A percentile compares a stretch with the other conserved stretches of the same genome.
These are phyloP conservation scores for Metarhizium sp. DNA, from an alignment of 2,329 filamentous ascomycete genomes.

Conservation along the genomic window DNA sequence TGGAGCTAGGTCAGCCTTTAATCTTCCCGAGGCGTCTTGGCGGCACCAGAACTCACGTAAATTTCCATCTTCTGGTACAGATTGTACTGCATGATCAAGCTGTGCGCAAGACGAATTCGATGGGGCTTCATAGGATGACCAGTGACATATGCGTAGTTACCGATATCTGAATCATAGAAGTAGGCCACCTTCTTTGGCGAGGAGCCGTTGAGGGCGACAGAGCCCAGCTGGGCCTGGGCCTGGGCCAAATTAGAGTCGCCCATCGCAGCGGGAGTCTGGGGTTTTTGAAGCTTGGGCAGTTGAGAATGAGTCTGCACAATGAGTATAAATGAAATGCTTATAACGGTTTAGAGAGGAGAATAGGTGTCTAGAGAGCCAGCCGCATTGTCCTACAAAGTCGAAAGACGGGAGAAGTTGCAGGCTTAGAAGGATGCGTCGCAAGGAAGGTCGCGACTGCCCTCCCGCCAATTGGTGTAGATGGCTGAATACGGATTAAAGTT, in stretches of 20 bases:
- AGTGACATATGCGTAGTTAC: slow-evolving; percentile 94
- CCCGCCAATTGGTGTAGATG: background rate
- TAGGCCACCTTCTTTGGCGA: slow-evolving; percentile 80
- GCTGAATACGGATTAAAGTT: slow-evolving; percentile 19
- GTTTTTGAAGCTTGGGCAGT: background rate
- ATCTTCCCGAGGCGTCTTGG: background rate
- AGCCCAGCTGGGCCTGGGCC: slow-evolving; percentile 26
- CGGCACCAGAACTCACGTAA: slow-evolving; percentile 56
- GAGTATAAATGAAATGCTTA: background rate
- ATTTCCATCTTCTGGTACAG: slow-evolving; percentile 96
- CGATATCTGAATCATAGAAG: slow-evolving; percentile 97
- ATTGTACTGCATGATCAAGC: slow-evolving; percentile 91
- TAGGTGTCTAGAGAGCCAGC: background rate
- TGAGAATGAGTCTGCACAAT: background rate
- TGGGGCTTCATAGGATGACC: slow-evolving; percentile 99
- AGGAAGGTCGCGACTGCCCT: slow-evolving; percentile 1
- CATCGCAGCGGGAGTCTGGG: slow-evolving; percentile 15
- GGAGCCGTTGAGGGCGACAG: slow-evolving; percentile 35
- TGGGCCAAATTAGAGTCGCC: slow-evolving; percentile 24
- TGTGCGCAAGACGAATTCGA: slow-evolving; percentile 88
- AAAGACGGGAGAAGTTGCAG: background rate
- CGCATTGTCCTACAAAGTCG: background rate
- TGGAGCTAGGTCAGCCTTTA: slow-evolving; percentile 21
- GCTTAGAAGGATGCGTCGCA: background rate
- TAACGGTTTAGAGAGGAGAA: background rate